Conservation (phyloP, 768 basidiomycete genomes). For the Calocera cornea region DNA sequence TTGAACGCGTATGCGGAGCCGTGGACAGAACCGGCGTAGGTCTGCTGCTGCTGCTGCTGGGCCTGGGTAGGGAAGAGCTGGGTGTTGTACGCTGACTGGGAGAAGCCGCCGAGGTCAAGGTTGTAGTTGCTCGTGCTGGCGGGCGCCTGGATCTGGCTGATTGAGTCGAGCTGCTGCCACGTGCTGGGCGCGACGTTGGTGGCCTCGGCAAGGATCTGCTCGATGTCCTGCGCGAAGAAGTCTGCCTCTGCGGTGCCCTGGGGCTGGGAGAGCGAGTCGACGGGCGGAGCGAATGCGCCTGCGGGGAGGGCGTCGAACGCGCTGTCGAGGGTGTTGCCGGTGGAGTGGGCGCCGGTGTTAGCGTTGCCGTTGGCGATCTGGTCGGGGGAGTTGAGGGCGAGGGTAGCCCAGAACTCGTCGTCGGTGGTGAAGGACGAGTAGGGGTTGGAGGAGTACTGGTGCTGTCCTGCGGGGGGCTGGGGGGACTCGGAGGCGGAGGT, state of each 20-base stretch:
- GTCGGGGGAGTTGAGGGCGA: background rate
- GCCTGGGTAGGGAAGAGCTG: background rate
- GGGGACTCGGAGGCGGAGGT: background rate
- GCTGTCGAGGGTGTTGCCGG: background rate
- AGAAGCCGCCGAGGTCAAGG: slow-evolving; percentile 2
- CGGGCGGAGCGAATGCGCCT: background rate
- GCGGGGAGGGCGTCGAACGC: background rate
- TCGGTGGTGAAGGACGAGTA: background rate
- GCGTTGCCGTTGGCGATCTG: background rate
- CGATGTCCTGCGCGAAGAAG: slow-evolving; percentile 4
- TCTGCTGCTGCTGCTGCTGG: background rate
- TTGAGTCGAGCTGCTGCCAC: background rate
- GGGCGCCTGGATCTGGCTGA: background rate
- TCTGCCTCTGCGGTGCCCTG: background rate
- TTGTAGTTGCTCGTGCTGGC: background rate
- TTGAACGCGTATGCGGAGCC: background rate
- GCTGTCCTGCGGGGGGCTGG: background rate
- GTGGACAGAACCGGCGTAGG: background rate
- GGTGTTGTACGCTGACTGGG: background rate
- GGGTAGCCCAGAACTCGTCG: slow-evolving; percentile 3
- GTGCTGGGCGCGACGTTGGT: slow-evolving; percentile 1
- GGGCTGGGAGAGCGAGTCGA: background rate
- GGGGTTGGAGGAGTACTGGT: slow-evolving; percentile 1
- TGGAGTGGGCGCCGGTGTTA: background rate
- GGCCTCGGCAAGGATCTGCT: slow-evolving; percentile 1